Evolutionary conservation across 164 flowering plant species (phyloP).

Genomic region (Protea cynaroides): DNA sequence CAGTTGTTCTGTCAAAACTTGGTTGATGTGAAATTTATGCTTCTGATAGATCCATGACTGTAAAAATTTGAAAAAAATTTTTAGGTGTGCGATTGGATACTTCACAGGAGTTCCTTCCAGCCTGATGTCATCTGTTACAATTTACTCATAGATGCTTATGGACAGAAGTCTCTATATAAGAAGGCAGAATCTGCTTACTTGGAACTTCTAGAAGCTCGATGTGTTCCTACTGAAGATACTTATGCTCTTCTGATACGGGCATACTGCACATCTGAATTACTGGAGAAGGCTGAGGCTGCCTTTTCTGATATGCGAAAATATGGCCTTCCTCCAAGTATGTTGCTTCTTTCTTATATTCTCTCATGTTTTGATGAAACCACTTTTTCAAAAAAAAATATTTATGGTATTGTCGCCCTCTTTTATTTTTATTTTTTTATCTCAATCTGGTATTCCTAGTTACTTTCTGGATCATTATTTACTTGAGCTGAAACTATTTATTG

Average conservation of each 20-base stretch:
- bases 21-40: background rate
- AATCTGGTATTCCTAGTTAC: background rate
- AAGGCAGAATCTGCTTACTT: slow-evolving; percentile 64
- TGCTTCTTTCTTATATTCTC: background rate
- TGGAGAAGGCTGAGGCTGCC: slow-evolving; percentile 73
- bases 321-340: slow-evolving; percentile 60
- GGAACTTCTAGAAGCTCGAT: slow-evolving; percentile 52
- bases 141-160: slow-evolving; percentile 80
- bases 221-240: slow-evolving; percentile 82
- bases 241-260: slow-evolving; percentile 77
- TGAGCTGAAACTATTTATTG: no score
- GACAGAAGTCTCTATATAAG: slow-evolving; percentile 45
- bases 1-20: no score
- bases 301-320: slow-evolving; percentile 60
- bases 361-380: no score
- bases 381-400: background rate
- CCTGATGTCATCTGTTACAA: slow-evolving; percentile 81
- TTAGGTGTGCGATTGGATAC: slow-evolving; percentile 80
- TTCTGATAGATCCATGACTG: background rate
- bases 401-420: no score
- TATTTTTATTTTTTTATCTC: no score
- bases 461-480: no score
- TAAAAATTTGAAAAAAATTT: slow-evolving; percentile 7
- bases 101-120: slow-evolving; percentile 63
- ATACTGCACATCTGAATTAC: slow-evolving; percentile 50